A percentile compares a stretch with the other conserved stretches of the same genome.
Evolutionary conservation across 495 filamentous ascomycete genomes (phyloP).

Genomic region (Clohesyomyces aquaticus): DNA sequence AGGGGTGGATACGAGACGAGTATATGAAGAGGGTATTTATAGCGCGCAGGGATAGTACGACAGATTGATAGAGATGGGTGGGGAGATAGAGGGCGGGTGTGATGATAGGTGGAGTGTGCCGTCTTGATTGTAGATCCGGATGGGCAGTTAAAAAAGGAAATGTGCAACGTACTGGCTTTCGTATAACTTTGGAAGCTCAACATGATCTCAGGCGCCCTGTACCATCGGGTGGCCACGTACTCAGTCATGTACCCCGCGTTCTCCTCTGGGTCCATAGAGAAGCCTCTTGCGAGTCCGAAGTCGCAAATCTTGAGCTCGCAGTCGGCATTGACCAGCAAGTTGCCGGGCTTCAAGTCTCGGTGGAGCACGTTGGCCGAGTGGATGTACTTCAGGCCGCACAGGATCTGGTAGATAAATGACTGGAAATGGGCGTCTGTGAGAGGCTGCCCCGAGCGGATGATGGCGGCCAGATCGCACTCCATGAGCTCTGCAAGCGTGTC

Average conservation of each 20-base stretch:
- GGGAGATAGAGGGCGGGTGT: not conserved
- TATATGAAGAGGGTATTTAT: slow-evolving; percentile 24
- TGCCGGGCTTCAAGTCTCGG: slow-evolving; percentile 96
- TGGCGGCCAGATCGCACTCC: slow-evolving; percentile 98
- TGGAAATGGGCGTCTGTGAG: slow-evolving; percentile 99
- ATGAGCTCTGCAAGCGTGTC: slow-evolving; percentile 74
- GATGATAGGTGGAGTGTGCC: too few relatives aligned
- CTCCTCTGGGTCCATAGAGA: slow-evolving; percentile 88
- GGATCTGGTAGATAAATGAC: slow-evolving; percentile 99
- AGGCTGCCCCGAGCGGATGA: slow-evolving; percentile 97
- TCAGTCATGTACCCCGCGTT: slow-evolving; percentile 99
- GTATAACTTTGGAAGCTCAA: slow-evolving; percentile 99
- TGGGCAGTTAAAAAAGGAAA: slow-evolving; percentile 1
- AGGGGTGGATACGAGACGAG: slow-evolving; percentile 12
- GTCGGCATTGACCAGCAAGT: slow-evolving; percentile 95
- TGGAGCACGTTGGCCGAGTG: slow-evolving; percentile 99
- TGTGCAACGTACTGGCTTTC: slow-evolving; percentile 69
- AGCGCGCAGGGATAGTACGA: not conserved
- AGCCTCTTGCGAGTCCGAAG: slow-evolving; percentile 89
- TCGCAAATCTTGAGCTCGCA: slow-evolving; percentile 99
- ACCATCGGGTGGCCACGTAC: slow-evolving; percentile 99
- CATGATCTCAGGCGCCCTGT: slow-evolving; percentile 99
- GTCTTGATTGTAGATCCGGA: too few relatives aligned
- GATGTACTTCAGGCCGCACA: slow-evolving; percentile 98
- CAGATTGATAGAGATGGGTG: not conserved